Conservation (phyloP, 1,284 basidiomycete species). For the Sanghuangporus weigelae region DNA sequence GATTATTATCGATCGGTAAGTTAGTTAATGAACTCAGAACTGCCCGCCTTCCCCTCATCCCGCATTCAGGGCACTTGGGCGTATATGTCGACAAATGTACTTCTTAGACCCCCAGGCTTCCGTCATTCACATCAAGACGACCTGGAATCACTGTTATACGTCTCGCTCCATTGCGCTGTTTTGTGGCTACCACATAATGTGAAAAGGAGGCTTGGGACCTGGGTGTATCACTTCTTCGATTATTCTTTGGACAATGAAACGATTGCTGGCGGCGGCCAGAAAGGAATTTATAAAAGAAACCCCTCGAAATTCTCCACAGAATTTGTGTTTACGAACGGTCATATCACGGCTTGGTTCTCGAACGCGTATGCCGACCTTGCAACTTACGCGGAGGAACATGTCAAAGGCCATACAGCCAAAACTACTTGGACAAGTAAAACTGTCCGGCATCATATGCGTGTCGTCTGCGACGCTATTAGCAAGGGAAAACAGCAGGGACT, state of each 20-base stretch:
- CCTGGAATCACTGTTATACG: conserved; percentile 30
- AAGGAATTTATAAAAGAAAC: too few species aligned
- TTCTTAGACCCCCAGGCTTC: conserved; percentile 17
- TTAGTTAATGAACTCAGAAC: conserved; percentile 1
- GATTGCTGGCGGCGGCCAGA: too few species aligned
- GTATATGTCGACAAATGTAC: not conserved
- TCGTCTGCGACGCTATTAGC: too few species aligned
- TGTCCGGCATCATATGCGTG: too few species aligned
- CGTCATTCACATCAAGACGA: conserved; percentile 29
- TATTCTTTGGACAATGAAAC: not conserved
- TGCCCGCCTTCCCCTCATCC: not conserved
- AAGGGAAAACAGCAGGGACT: too few species aligned
- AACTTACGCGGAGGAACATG: too few species aligned
- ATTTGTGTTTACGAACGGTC: too few species aligned
- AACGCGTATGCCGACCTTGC: too few species aligned
- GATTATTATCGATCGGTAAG: conserved; percentile 31
- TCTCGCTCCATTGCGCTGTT: conserved; percentile 20
- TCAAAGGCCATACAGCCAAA: too few species aligned
- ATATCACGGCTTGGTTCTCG: too few species aligned
- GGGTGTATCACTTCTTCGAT: not conserved
- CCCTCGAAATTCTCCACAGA: too few species aligned
- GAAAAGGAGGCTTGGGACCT: not conserved
- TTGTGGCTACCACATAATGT: not conserved
- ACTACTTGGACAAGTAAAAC: too few species aligned
- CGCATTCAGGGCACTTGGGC: not conserved